Conservation (phyloP, 176 grass and related monocot species). For the Coix lacrymajobi region DNA sequence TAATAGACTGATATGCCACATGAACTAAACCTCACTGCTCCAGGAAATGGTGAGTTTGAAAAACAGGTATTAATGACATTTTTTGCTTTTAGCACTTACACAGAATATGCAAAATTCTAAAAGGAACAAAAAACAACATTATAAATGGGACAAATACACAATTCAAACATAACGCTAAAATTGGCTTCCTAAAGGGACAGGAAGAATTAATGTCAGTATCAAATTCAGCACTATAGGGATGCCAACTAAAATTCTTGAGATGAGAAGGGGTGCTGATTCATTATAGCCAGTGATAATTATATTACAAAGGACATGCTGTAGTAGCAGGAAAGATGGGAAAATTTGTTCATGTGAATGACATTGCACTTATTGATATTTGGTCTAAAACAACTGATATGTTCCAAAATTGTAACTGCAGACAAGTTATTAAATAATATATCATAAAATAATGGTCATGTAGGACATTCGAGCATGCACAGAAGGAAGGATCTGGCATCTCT, state of each 20-base stretch:
- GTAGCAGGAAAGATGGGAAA: neutral
- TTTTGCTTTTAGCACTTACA: neutral
- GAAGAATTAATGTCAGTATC: neutral
- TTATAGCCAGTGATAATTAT: neutral
- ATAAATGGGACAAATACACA: neutral
- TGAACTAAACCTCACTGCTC: neutral
- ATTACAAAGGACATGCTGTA: neutral
- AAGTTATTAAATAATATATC: neutral
- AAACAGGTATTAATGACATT: neutral
- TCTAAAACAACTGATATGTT: neutral
- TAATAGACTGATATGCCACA: neutral
- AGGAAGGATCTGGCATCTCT: neutral
- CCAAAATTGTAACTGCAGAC: neutral
- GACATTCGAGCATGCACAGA: neutral
- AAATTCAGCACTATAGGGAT: neutral
- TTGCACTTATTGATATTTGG: neutral
- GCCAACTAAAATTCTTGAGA: neutral
- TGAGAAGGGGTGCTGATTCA: neutral
- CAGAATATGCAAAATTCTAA: neutral
- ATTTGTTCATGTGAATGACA: neutral
- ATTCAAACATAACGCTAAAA: neutral
- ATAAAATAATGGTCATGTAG: neutral
- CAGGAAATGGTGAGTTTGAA: neutral
- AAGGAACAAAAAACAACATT: neutral
- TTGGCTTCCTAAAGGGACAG: neutral